Evolutionary conservation across 306 rosid genomes (phyloP).

Genomic region (Vicia sativa): DNA sequence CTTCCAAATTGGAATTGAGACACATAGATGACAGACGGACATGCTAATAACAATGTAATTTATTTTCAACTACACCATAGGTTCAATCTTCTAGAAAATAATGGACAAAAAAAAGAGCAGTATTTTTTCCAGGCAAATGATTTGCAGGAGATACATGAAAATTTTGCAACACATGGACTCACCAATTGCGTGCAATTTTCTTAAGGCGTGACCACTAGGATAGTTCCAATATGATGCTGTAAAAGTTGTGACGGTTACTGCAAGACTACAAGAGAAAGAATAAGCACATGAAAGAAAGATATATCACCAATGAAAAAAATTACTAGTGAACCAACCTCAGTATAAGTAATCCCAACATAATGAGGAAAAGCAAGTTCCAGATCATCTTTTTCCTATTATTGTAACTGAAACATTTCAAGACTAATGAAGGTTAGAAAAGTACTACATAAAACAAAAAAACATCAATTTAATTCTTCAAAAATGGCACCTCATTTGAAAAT

Average conservation of each 20-base stretch:
- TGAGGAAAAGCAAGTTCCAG: constrained; percentile 74
- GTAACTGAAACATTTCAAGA: constrained; percentile 64
- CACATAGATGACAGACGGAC: background rate
- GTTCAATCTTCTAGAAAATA: constrained; percentile 12
- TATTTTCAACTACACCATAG: background rate
- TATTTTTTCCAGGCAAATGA: background rate
- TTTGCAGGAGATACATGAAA: constrained; percentile 23
- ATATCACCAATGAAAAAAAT: constrained; percentile 30
- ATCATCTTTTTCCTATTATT: constrained; percentile 77
- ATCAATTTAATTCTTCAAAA: constrained; percentile 10
- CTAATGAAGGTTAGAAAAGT: constrained; percentile 28
- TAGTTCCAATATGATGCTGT: constrained; percentile 88
- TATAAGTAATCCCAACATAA: constrained; percentile 64
- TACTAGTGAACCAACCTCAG: constrained; percentile 62
- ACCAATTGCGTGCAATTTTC: constrained; percentile 70
- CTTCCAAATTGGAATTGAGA: background rate
- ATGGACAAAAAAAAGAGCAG: constrained; percentile 27
- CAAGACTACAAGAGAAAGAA: constrained; percentile 73
- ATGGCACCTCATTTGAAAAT: constrained; percentile 9
- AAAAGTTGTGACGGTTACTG: constrained; percentile 71
- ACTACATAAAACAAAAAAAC: constrained; percentile 13
- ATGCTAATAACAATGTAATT: background rate
- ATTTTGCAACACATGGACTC: constrained; percentile 36
- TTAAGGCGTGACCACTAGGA: constrained; percentile 87
- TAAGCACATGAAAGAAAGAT: constrained; percentile 35